Conservation (phyloP, 306 rosid genomes). For the Pyrus communis region DNA sequence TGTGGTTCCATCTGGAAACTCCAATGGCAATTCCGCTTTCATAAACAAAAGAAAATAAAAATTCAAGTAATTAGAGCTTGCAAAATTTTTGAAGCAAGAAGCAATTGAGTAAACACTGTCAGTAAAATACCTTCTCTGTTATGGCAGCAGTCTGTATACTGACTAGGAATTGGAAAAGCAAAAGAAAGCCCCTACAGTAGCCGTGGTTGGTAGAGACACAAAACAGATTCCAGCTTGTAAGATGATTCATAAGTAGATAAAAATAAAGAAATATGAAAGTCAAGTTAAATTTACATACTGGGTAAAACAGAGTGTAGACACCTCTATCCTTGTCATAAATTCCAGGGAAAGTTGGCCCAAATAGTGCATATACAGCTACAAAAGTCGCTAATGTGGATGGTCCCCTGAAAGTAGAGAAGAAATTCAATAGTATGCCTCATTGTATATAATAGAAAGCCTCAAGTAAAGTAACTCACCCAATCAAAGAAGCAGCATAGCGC, state of each 20-base stretch:
- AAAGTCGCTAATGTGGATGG: slow-evolving; percentile 83
- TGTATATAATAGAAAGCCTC: not conserved
- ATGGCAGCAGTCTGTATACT: slow-evolving; percentile 76
- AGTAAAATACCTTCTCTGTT: slow-evolving; percentile 71
- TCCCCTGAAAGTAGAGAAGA: slow-evolving; percentile 48
- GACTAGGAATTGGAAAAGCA: slow-evolving; percentile 96
- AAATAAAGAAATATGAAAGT: not conserved
- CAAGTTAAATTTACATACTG: slow-evolving; percentile 46
- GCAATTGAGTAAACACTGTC: not conserved
- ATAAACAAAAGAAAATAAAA: slow-evolving; percentile 13
- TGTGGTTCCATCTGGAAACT: slow-evolving; percentile 99
- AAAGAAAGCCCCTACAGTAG: slow-evolving; percentile 79
- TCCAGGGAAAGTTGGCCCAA: slow-evolving; percentile 97
- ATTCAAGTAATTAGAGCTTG: slow-evolving; percentile 18
- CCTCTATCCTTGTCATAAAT: slow-evolving; percentile 76
- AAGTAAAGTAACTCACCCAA: slow-evolving; percentile 59
- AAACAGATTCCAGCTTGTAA: slow-evolving; percentile 5
- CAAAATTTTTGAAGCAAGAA: not conserved
- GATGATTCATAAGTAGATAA: not conserved
- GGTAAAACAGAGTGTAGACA: slow-evolving; percentile 87
- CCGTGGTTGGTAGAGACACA: slow-evolving; percentile 11
- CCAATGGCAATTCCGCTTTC: slow-evolving; percentile 80
- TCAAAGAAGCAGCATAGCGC: slow-evolving; percentile 84
- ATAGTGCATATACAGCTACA: slow-evolving; percentile 88
- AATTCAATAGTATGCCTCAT: slow-evolving; percentile 1